Evolutionary conservation across 192 early-diverging fungal species (phyloP).

Genomic region (Cladochytrium replicatum): DNA sequence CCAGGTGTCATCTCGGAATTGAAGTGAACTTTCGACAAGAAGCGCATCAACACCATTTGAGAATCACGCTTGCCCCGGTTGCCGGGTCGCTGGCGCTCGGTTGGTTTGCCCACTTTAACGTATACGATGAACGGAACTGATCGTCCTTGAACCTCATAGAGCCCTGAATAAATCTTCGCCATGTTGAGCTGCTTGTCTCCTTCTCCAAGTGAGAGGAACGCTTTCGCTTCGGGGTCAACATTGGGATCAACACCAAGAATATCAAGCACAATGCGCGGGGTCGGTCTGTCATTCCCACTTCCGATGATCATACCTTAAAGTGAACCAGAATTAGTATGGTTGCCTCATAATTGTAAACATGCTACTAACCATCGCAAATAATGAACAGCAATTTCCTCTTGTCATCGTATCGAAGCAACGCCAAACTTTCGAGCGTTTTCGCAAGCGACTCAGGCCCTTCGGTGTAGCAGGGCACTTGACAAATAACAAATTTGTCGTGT

Average conservation of each 20-base stretch:
- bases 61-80: slow-evolving; percentile 77
- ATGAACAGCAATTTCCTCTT: slow-evolving; percentile 82
- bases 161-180: slow-evolving; percentile 92
- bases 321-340: background rate
- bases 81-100: slow-evolving; percentile 69
- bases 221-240: slow-evolving; percentile 53
- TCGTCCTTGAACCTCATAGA: slow-evolving; percentile 82
- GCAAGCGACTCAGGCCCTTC: slow-evolving; percentile 78
- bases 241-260: slow-evolving; percentile 68
- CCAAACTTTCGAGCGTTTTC: slow-evolving; percentile 75
- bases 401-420: slow-evolving; percentile 69
- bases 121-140: slow-evolving; percentile 88
- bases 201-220: slow-evolving; percentile 82
- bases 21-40: slow-evolving; percentile 69
- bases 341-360: slow-evolving; percentile 2
- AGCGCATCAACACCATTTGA: slow-evolving; percentile 76
- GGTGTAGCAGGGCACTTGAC: slow-evolving; percentile 84
- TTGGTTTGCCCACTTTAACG: slow-evolving; percentile 83
- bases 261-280: slow-evolving; percentile 80
- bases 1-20: slow-evolving; percentile 67
- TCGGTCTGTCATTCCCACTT: slow-evolving; percentile 91
- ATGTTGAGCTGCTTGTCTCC: slow-evolving; percentile 86
- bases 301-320: slow-evolving; percentile 65
- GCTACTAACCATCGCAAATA: slow-evolving; percentile 68
- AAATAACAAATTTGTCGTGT: slow-evolving; percentile 87